phyloP scores from a whole-genome alignment of 371 early-diverging fungal species.

The Mucor mucedo region DNA sequence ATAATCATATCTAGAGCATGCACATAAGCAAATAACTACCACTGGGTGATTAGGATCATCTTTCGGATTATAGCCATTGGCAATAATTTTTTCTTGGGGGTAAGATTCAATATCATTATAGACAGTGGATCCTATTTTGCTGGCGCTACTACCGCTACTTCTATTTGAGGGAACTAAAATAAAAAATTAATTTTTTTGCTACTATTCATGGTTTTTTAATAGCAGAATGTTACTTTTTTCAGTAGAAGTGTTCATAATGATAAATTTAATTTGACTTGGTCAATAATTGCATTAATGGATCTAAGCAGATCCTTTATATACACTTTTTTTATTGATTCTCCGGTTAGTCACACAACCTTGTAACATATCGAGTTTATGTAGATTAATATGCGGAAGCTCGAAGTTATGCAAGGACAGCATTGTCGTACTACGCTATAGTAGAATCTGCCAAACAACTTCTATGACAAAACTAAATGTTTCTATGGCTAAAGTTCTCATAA shows the following conservation, averaged over 20 bases:
- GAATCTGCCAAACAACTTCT: too few species aligned
- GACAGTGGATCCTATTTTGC: not conserved
- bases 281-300: too few species aligned
- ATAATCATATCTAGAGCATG: not conserved
- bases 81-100: not conserved
- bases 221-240: not conserved
- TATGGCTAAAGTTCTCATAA: too few species aligned
- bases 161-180: not conserved
- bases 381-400: too few species aligned
- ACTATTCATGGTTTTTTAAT: not conserved
- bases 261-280: too few species aligned
- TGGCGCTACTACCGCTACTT: not conserved
- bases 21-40: constrained; percentile 5
- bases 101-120: not conserved
- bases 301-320: too few species aligned
- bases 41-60: constrained; percentile 32
- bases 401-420: too few species aligned
- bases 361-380: too few species aligned
- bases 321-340: too few species aligned
- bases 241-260: not conserved
- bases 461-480: too few species aligned
- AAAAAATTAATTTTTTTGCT: not conserved
- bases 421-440: too few species aligned
- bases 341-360: too few species aligned
- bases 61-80: constrained; percentile 12